phyloP scores from a whole-genome alignment of 257 asterid genomes.

The Solanum chilense region DNA sequence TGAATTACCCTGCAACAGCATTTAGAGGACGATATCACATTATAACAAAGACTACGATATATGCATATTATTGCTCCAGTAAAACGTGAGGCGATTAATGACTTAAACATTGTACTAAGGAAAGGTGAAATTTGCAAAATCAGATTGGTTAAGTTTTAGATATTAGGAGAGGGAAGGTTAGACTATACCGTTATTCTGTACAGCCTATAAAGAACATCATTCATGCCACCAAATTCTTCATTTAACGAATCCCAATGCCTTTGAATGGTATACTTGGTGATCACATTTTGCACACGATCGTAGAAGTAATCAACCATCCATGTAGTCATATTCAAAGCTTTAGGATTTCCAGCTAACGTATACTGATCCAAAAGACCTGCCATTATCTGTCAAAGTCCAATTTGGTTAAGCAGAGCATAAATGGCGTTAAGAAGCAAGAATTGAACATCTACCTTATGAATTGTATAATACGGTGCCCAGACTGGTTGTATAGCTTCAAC shows the following conservation, averaged over 20 bases:
- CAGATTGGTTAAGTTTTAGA: not conserved
- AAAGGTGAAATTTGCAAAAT: not conserved
- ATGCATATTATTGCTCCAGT: not conserved
- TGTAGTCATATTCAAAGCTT: conserved; percentile 41
- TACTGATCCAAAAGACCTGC: conserved; percentile 89
- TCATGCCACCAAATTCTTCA: conserved; percentile 98
- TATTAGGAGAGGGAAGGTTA: not conserved
- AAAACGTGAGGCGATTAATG: not conserved
- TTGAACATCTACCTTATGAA: conserved; percentile 49
- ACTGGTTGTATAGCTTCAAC: conserved; percentile 54
- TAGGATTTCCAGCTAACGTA: conserved; percentile 37
- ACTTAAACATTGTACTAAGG: not conserved
- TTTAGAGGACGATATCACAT: not conserved
- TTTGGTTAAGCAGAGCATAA: not conserved
- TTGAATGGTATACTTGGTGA: conserved; percentile 45
- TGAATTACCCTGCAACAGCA: conserved; percentile 52
- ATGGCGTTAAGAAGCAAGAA: not conserved
- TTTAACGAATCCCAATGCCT: conserved; percentile 68
- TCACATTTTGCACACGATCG: conserved; percentile 66
- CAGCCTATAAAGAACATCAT: conserved; percentile 71
- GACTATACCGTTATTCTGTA: conserved; percentile 51
- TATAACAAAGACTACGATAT: not conserved
- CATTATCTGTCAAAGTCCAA: conserved; percentile 37
- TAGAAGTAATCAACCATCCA: conserved; percentile 86
- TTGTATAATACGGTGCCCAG: conserved; percentile 95